A percentile compares a stretch with the other conserved stretches of the same genome.
Evolutionary conservation across 177 flowering plant genomes (phyloP).

Genomic region (Vitis hybrid): DNA sequence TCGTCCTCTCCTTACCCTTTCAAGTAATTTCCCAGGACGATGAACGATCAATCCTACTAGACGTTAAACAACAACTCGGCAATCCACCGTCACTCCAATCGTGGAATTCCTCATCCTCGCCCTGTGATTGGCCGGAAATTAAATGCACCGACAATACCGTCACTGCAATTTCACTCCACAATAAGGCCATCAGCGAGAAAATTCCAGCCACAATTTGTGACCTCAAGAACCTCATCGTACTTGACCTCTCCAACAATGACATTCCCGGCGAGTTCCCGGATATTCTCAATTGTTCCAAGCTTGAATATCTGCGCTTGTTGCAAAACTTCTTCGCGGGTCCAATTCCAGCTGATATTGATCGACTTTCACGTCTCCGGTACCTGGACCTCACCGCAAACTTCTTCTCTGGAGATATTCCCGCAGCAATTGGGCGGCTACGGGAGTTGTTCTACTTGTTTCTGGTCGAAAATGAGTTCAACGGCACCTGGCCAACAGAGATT

Average conservation of each 20-base stretch:
- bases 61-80: conserved; percentile 29
- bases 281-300: conserved; percentile 33
- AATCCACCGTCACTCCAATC: conserved; percentile 32
- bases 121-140: conserved; percentile 49
- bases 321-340: conserved; percentile 42
- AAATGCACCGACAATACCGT: conserved; percentile 28
- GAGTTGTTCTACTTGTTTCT: conserved; percentile 17
- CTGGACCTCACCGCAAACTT: conserved; percentile 39
- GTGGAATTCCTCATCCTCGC: conserved; percentile 46
- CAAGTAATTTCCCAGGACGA: conserved; percentile 31
- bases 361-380: conserved; percentile 23
- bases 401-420: conserved; percentile 42
- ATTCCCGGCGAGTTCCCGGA: conserved; percentile 41
- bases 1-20: conserved; percentile 20
- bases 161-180: conserved; percentile 25
- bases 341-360: conserved; percentile 37
- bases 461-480: conserved; percentile 29
- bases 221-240: conserved; percentile 27
- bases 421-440: conserved; percentile 22
- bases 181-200: conserved; percentile 18
- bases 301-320: conserved; percentile 33
- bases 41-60: conserved; percentile 29
- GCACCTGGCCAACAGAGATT: conserved; percentile 38
- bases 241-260: conserved; percentile 33
- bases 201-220: conserved; percentile 38